Base-by-base conservation (phyloP, 1,284 basidiomycete genomes). In the Puccinia hordei region DNA sequence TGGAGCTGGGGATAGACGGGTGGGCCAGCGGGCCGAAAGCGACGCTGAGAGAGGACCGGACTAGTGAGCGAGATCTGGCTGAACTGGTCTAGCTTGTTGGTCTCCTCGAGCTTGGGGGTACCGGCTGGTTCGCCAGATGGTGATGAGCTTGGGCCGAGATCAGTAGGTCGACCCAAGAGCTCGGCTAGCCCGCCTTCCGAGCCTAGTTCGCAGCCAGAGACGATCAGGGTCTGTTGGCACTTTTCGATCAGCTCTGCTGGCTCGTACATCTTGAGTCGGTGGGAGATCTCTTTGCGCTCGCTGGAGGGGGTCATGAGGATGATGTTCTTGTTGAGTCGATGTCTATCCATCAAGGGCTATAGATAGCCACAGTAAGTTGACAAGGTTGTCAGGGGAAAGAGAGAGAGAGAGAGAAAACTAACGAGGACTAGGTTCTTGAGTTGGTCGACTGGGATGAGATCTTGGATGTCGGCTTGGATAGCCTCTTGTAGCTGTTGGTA, bases 241-340 rank as follows among this genome's bases (percentile, higher is more conserved):
- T 68, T 77, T 38, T 77, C 63, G 41, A 77, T 68, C 51, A 77
- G 33, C 13, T 77, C 75, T 8, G 75, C 75, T 12, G 75, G 49
- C 63, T 77, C 75, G 24, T 41, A 77, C 19, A 77, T n/a, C 30
- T 69, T 68, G 49, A 77, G 33, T 69, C 63, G 63, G 38, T 77
- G 68, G 1, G 63, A 4, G 33, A 77, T 68, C 27, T 77, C 61
- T n/a, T 65, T 77, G 17, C 75, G 63, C n/a, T 77, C 75, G 65
- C 19, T 69, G 3, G 46, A 38, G 10, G 63, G 53, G 33, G 44
- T 57, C 35, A 53, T 51, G n/a, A 51, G n/a, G 22, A 77, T 41
- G 6, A 77, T 19, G 35, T 55, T 53, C 41, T 49, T 35, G 44
- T 13, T 53, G 27, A 77, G 33, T 57, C 51, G 24, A 24, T 77